Evolutionary conservation across 441 rosid genomes (phyloP).

Genomic region (Melastoma candidum): DNA sequence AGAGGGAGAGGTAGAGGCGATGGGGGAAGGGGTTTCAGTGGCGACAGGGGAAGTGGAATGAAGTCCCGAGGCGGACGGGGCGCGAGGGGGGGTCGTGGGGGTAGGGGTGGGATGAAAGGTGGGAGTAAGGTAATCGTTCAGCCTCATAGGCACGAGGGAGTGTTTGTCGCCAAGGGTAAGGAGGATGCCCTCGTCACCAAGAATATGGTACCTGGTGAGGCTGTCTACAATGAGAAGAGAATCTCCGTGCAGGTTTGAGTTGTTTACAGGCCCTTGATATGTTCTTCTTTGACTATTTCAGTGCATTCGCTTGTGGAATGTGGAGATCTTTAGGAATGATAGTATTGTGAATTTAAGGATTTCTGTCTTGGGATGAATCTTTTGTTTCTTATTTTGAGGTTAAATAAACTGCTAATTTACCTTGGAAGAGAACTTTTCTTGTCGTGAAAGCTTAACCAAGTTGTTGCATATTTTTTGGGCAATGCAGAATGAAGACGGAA

Average conservation of each 20-base stretch:
- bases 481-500: constrained; percentile 75
- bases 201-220: constrained; percentile 90
- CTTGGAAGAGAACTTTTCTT: too few relatives aligned
- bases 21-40: constrained; percentile 31
- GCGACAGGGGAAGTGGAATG: constrained; percentile 26
- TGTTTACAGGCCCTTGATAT: not conserved
- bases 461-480: too few relatives aligned
- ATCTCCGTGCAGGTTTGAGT: constrained; percentile 62
- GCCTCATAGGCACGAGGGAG: constrained; percentile 89
- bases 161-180: constrained; percentile 89
- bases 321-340: too few relatives aligned
- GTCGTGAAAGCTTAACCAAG: too few relatives aligned
- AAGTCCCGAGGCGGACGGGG: constrained; percentile 28
- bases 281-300: not conserved
- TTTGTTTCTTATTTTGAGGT: too few relatives aligned
- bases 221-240: constrained; percentile 93
- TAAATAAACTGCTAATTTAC: too few relatives aligned
- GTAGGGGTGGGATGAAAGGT: constrained; percentile 82
- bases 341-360: too few relatives aligned
- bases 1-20: constrained; percentile 34
- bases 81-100: constrained; percentile 31
- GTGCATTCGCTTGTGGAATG: too few relatives aligned
- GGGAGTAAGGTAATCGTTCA: constrained; percentile 84
- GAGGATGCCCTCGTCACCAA: constrained; percentile 95
- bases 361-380: too few relatives aligned